Evolutionary conservation across 106 monocot genomes (phyloP), one percentile per base, ranked within the genome.

Genomic region (Triglochin maritima): DNA sequence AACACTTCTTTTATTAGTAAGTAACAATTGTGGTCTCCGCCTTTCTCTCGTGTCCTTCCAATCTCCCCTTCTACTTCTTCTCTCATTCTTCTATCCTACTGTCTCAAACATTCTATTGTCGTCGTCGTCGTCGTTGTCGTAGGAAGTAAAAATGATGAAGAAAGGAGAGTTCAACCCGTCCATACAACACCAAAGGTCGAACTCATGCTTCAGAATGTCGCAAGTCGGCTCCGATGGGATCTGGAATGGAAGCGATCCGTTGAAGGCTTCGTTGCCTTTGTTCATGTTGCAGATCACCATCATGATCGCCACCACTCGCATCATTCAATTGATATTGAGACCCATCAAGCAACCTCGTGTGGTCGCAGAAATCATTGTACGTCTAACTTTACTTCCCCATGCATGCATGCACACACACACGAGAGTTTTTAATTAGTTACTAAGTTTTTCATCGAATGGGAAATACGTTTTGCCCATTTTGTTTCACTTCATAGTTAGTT

Each of bases 211-310:
- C 45, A 44, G 7, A 44, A n/a, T 7, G 41, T 8, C 41, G 14
- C 47, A 9, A 57, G 67, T 68, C 6, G 71, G 66, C 48, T 93
- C 92, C 49, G 60, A 73, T 10, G 81, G 83, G 14, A 45, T 84
- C 48, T 83, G 77, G 68, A 65, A 84, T 6, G 74, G 59, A 50
- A 79, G 79, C n/a, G 60, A 71, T n/a, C 86, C 89, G n/a, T 56
- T 79, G 13, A 43, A 74, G 6, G 81, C 75, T 57, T n/a, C 81
- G 15, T n/a, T 88, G 9, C 88, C 92, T 2, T 72, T 86, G 4
- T 80, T 93, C 57, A 50, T 93, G 49, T 11, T 41, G 3, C 86
- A 93, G 70, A 44, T 93, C 56, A 45, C 59, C 66, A 3, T 78
- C 60, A 79, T 89, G 63, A 77, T 89, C 56, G 9, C 63, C 70